Base-by-base conservation (phyloP, 2,329 filamentous ascomycete species). In the Emmonsiellopsis sp. region DNA sequence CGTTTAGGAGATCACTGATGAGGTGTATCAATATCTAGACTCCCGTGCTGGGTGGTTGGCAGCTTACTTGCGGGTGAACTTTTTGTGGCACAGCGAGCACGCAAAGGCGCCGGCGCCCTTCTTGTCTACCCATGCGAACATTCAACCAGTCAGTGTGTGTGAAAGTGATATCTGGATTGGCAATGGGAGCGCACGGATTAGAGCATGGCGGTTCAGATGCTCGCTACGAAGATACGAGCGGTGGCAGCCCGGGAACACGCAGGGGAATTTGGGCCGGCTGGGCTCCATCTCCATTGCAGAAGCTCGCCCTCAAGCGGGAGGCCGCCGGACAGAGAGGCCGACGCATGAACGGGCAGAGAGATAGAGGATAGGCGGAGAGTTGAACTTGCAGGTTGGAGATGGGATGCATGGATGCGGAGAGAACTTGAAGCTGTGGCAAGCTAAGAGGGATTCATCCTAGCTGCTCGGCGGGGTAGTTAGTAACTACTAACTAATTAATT, bases 31-130 rank as follows among this genome's bases (percentile, higher is more conserved):
- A 26, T 30, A 15, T 13, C 32, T 42, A 26, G 20, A 3, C 20
- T 5, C 20, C 20, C 20, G 20, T 11, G 37, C 37, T 5, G 11
- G 3, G 7, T 40, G 43, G 15, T 13, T 44, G 10, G 42, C 42
- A 7, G 20, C 58, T 47, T 48, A 61, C 59, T 61, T 61, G 41
- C 59, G 58, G 8, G 58, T 60, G 34, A 61, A 61, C 30, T 54
- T 46, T 42, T 55, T 53, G 34, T 58, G 57, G 51, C 59, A 61
- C 7, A 61, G 53, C 32, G 57, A 59, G 44, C 59, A 61, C 42
- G 54, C 48, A 41, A 61, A 61, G 37, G 57, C 54, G 10, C 55
- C 54, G 37, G 57, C 54, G 10, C 55, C 54, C 38, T 57, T 58
- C 46, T 60, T 56, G 47, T 61, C 59, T 61, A 43, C 31, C 10